Evolutionary conservation across 495 filamentous ascomycete species (phyloP), one percentile per base, ranked within the genome.

Genomic region (Talaromyces trachyspermus): DNA sequence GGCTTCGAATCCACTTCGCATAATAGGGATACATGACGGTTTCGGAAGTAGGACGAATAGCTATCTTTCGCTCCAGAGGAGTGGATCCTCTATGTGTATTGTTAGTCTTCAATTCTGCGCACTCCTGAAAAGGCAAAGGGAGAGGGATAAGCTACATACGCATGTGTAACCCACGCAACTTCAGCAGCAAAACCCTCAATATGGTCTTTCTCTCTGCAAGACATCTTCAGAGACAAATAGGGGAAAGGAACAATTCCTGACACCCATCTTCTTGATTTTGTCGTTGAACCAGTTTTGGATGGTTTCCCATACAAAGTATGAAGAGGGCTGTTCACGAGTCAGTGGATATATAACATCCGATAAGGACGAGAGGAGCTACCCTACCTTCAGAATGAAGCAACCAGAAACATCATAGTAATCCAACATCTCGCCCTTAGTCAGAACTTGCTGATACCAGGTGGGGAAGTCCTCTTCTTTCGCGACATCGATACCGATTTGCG

Each of bases 161-260:
- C 90, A 66, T 92, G 88, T 24, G 94, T 97, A 30, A 99, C 94
- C 92, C 92, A 97, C 43, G 94, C 94, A 51, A 99, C 84, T 67
- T 99, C 92, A 42, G 92, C 89, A 47, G 90, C 91, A 64, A 97
- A 97, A 20, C 94, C 94, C 66, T 98, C 90, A 47, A 98, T 84
- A 60, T 98, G 94, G 49, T 88, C 86, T 76, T 96, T 96, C 94
- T 54, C 84, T 80, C 70, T 96, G 80, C 54, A 99, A 70, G 9
- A 90, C 88, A 68, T 90, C 91, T 54, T 85, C 74, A 2, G 86
- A 90, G 48, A 97, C 80, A 64, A 98, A 97, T 66, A 96, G 80
- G 35, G 91, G 92, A 64, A 96, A 98, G 56, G 86, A 91, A 64
- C 88, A 88, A 72, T 98, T 92, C 67, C 88, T 84, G 37, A 98